These are phyloP conservation scores for Ceratocystis harringtonii DNA, from an alignment of 2,329 filamentous ascomycete species.

Conservation along the genomic window DNA sequence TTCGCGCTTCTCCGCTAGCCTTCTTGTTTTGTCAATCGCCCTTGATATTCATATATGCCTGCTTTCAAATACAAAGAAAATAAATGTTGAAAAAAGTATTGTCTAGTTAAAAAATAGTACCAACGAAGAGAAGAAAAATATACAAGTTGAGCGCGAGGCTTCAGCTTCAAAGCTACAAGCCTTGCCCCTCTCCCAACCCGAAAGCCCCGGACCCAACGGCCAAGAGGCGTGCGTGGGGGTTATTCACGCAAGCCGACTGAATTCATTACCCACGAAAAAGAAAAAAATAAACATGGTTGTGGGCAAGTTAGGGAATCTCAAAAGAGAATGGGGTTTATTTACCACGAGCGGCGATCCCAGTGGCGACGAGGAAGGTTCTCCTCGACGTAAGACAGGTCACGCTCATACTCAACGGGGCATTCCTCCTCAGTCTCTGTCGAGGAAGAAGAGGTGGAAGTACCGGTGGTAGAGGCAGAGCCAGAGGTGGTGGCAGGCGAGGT, in stretches of 20 bases:
- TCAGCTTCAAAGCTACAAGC: neutral
- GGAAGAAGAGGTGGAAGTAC: neutral
- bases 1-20: neutral
- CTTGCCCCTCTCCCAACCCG: neutral
- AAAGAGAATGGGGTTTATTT: neutral
- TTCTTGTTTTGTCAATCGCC: neutral
- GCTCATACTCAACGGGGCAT: conserved; percentile 10
- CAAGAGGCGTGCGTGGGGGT: neutral
- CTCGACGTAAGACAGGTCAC: conserved; percentile 11
- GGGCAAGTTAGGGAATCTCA: neutral
- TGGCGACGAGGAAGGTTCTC: conserved; percentile 6
- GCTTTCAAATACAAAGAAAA: conserved; percentile 5
- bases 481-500: neutral
- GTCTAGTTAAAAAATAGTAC: conserved; percentile 5
- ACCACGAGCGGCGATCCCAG: conserved; percentile 16
- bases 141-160: neutral
- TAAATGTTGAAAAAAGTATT: conserved; percentile 3
- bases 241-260: neutral
- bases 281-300: neutral
- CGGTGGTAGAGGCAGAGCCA: neutral
- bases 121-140: conserved; percentile 9
- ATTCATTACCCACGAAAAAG: neutral
- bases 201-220: neutral
- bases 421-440: neutral
- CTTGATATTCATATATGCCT: conserved; percentile 3